Conservation (phyloP, 495 filamentous ascomycete species). For the Achaetomiella virescens region DNA sequence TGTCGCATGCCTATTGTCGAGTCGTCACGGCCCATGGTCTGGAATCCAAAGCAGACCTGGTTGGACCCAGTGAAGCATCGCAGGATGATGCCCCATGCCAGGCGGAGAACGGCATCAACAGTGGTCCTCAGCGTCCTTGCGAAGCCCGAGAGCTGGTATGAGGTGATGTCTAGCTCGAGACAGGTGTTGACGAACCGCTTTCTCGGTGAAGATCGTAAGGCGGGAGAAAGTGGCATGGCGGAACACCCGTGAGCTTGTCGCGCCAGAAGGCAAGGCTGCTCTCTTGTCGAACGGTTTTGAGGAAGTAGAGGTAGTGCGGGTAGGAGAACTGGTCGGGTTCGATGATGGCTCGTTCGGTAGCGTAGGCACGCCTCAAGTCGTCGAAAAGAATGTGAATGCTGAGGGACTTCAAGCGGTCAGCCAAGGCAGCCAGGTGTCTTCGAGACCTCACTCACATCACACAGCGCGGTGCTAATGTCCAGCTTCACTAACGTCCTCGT, state of each 20-base stretch:
- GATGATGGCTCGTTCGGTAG: constrained; percentile 26
- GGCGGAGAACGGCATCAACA: constrained; percentile 34
- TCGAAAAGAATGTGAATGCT: constrained; percentile 39
- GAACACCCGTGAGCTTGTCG: constrained; percentile 29
- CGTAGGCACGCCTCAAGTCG: constrained; percentile 39
- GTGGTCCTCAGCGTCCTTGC: constrained; percentile 28
- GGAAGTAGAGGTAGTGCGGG: constrained; percentile 34
- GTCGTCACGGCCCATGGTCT: constrained; percentile 37
- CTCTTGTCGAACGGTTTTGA: constrained; percentile 28
- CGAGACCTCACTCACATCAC: constrained; percentile 25
- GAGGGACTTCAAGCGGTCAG: constrained; percentile 22
- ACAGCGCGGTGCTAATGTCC: constrained; percentile 41
- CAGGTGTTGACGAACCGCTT: constrained; percentile 30
- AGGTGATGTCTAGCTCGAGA: constrained; percentile 34
- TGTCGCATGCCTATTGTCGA: constrained; percentile 31
- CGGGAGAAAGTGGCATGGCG: constrained; percentile 38
- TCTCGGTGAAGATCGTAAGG: constrained; percentile 20
- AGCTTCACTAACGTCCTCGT: constrained; percentile 41
- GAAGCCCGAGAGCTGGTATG: constrained; percentile 32
- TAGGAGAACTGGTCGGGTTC: constrained; percentile 30
- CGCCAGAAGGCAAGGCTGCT: constrained; percentile 38
- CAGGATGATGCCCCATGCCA: constrained; percentile 43
- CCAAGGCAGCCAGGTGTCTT: neutral
- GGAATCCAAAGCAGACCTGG: constrained; percentile 40
- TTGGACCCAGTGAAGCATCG: constrained; percentile 38